Percentiles rank a stretch among this genome's conserved stretches.
These are phyloP conservation scores for Juncus inflexus DNA, from an alignment of 176 grass and related monocot species.

Conservation along the genomic window DNA sequence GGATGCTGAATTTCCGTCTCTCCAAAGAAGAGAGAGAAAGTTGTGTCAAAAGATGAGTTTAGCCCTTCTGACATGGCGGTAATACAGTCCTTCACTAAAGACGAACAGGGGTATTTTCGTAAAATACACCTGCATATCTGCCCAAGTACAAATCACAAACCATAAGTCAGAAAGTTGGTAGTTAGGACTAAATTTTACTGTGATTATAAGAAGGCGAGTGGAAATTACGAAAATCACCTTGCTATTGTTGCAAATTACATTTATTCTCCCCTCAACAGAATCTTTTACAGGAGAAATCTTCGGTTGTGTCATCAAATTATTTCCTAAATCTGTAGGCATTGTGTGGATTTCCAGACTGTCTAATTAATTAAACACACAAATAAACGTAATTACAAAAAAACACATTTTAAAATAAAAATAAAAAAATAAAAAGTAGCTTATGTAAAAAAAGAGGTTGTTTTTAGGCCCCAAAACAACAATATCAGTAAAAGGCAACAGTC, in stretches of 20 bases:
- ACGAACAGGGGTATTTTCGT: slow-evolving; percentile 58
- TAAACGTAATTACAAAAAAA: slow-evolving; percentile 12
- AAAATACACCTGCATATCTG: slow-evolving; percentile 79
- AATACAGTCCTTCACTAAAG: slow-evolving; percentile 88
- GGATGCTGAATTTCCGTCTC: slow-evolving; percentile 49
- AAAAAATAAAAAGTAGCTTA: slow-evolving; percentile 42
- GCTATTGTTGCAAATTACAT: slow-evolving; percentile 72
- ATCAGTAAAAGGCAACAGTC: slow-evolving; percentile 72
- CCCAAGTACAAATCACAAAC: no score
- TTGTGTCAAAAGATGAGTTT: slow-evolving; percentile 56
- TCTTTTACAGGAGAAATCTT: slow-evolving; percentile 75
- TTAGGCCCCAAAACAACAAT: slow-evolving; percentile 66
- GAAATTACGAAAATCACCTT: no score
- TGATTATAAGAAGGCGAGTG: no score
- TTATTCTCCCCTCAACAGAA: slow-evolving; percentile 79
- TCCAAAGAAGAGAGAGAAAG: slow-evolving; percentile 83
- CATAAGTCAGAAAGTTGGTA: no score
- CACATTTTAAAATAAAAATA: slow-evolving; percentile 11
- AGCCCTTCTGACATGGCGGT: slow-evolving; percentile 78
- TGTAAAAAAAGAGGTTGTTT: slow-evolving; percentile 81
- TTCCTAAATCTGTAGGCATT: no score
- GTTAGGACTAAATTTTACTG: no score
- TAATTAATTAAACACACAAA: slow-evolving; percentile 30
- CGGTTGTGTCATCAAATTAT: slow-evolving; percentile 39
- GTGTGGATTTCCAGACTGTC: slow-evolving; percentile 83